These are phyloP conservation scores for Chrysanthemum lavandulifolium DNA, from an alignment of 129 eudicot genomes.

Conservation along the genomic window DNA sequence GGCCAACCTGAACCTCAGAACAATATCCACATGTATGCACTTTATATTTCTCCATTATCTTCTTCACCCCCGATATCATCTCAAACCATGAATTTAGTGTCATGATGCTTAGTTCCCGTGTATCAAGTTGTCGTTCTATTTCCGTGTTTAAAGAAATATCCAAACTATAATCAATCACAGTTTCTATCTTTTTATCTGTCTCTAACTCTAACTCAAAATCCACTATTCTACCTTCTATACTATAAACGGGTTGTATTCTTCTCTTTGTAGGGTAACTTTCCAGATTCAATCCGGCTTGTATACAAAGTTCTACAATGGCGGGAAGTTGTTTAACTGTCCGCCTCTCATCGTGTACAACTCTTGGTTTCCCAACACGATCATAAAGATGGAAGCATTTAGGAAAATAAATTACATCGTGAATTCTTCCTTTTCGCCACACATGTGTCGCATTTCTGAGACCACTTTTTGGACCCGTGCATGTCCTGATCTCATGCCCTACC, in stretches of 20 bases:
- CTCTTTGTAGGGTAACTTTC: constrained; percentile 53
- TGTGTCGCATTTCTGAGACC: constrained; percentile 59
- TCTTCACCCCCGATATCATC: constrained; percentile 52
- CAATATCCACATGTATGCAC: constrained; percentile 69
- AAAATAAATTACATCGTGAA: constrained; percentile 47
- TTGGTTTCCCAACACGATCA: constrained; percentile 69
- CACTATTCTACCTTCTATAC: constrained; percentile 64
- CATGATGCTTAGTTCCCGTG: constrained; percentile 32
- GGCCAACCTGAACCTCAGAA: constrained; percentile 76
- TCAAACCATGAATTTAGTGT: constrained; percentile 59
- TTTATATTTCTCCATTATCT: constrained; percentile 58
- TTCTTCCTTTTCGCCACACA: constrained; percentile 56
- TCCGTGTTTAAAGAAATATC: constrained; percentile 19
- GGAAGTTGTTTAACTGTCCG: constrained; percentile 41
- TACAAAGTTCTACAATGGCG: constrained; percentile 57
- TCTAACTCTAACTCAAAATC: constrained; percentile 50
- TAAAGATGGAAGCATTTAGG: constrained; percentile 59
- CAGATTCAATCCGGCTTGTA: constrained; percentile 65
- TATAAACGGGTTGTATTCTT: constrained; percentile 62
- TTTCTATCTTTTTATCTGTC: constrained; percentile 12
- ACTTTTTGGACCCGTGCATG: constrained; percentile 54
- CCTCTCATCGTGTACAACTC: constrained; percentile 56
- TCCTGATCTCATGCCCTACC: constrained; percentile 60
- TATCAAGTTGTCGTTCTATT: constrained; percentile 10
- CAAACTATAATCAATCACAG: constrained; percentile 10